These are phyloP conservation scores for Avicennia marina DNA, from an alignment of 257 asterid genomes.

Conservation along the genomic window DNA sequence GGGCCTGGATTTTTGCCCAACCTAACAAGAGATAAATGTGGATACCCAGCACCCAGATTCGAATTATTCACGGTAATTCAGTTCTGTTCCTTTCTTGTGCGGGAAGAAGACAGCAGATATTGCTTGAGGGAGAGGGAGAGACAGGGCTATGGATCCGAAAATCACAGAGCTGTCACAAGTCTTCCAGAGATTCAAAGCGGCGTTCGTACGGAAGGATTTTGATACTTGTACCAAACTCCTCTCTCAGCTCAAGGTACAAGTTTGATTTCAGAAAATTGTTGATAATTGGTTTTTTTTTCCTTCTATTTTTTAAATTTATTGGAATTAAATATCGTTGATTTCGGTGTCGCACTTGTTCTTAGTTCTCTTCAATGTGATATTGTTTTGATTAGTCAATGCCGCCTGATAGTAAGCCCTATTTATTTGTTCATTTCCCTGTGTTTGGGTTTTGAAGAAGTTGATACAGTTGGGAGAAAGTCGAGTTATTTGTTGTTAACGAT, in stretches of 20 bases:
- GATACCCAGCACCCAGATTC: too few relatives aligned
- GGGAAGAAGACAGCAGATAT: background rate
- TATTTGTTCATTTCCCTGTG: background rate
- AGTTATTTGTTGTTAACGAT: background rate
- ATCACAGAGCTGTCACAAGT: conserved; percentile 56
- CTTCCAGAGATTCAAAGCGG: conserved; percentile 76
- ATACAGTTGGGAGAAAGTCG: background rate
- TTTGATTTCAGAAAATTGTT: background rate
- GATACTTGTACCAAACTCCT: conserved; percentile 55
- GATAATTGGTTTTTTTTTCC: background rate
- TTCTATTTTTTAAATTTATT: background rate
- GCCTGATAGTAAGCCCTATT: too few relatives aligned
- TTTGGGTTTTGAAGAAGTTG: conserved; percentile 4
- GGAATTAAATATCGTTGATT: background rate
- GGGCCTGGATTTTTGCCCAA: too few relatives aligned
- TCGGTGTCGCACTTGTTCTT: too few relatives aligned
- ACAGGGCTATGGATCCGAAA: conserved; percentile 59
- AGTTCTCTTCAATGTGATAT: background rate
- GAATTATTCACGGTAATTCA: too few relatives aligned
- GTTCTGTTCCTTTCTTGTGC: conserved; percentile 23
- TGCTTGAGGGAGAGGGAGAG: conserved; percentile 1
- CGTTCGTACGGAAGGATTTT: conserved; percentile 60
- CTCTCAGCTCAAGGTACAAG: conserved; percentile 75
- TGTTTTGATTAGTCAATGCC: background rate
- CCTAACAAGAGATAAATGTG: too few relatives aligned